Conservation (phyloP, 2,329 filamentous ascomycete species). For the Aspergillus proliferans region DNA sequence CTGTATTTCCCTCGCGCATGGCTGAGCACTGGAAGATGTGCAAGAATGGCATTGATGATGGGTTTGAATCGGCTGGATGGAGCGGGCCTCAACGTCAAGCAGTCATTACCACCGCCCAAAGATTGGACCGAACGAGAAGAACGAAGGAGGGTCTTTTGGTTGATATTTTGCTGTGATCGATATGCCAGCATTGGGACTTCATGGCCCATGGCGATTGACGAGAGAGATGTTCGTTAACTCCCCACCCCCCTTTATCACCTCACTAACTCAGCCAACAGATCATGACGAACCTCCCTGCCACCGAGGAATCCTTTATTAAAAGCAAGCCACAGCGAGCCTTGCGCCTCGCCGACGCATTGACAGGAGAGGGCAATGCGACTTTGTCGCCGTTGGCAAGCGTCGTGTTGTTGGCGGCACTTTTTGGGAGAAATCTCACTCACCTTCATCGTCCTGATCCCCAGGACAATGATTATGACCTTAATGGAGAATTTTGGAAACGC, state of each 20-base stretch:
- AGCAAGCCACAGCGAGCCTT: slow-evolving; percentile 68
- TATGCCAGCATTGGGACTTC: slow-evolving; percentile 95
- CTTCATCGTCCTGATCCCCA: slow-evolving; percentile 78
- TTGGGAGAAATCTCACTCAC: slow-evolving; percentile 85
- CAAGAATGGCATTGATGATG: slow-evolving; percentile 85
- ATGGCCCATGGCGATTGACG: slow-evolving; percentile 93
- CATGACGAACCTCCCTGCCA: slow-evolving; percentile 73
- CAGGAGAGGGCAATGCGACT: slow-evolving; percentile 63
- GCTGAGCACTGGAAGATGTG: slow-evolving; percentile 79
- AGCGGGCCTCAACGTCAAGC: slow-evolving; percentile 78
- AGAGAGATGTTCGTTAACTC: slow-evolving; percentile 60
- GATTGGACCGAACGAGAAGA: slow-evolving; percentile 96
- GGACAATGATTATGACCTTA: slow-evolving; percentile 78
- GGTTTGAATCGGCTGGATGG: slow-evolving; percentile 84
- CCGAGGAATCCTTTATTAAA: slow-evolving; percentile 77
- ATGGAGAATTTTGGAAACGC: slow-evolving; percentile 92
- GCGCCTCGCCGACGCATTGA: slow-evolving; percentile 52
- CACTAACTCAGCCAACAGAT: slow-evolving; percentile 46
- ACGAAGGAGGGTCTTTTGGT: slow-evolving; percentile 87
- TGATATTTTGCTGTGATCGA: slow-evolving; percentile 81
- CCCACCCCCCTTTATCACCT: background rate
- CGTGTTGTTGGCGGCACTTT: slow-evolving; percentile 78
- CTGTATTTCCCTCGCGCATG: slow-evolving; percentile 96
- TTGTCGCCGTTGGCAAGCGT: slow-evolving; percentile 75
- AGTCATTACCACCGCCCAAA: slow-evolving; percentile 74